Evolutionary conservation across 129 eudicot species (phyloP).

Genomic region (Pulicaria dysenterica): DNA sequence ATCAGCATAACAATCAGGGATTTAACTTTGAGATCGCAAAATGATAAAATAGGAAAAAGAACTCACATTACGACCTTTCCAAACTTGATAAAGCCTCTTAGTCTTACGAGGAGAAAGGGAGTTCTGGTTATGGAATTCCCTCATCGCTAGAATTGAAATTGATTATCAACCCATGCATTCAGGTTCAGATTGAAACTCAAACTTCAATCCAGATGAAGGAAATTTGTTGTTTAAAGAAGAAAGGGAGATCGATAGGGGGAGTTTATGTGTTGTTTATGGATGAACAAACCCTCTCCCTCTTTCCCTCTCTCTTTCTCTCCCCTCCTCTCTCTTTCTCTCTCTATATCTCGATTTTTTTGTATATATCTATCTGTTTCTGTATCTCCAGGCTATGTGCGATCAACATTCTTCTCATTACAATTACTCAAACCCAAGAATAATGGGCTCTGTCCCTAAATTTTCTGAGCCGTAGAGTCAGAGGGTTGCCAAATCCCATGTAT

Average conservation of each 20-base stretch:
- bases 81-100: slow-evolving; percentile 74
- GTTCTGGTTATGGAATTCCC: slow-evolving; percentile 36
- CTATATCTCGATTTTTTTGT: neutral
- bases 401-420: slow-evolving; percentile 16
- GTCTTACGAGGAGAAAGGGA: slow-evolving; percentile 36
- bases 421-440: slow-evolving; percentile 5
- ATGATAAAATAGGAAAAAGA: neutral
- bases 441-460: neutral
- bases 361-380: slow-evolving; percentile 11
- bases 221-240: slow-evolving; percentile 5
- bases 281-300: slow-evolving; percentile 39
- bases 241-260: slow-evolving; percentile 37
- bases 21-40: neutral
- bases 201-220: neutral
- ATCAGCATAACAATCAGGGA: neutral
- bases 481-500: slow-evolving; percentile 17
- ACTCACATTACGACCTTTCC: slow-evolving; percentile 90
- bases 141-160: slow-evolving; percentile 27
- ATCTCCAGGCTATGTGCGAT: slow-evolving; percentile 13
- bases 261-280: slow-evolving; percentile 25
- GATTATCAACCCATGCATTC: slow-evolving; percentile 11
- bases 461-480: slow-evolving; percentile 24
- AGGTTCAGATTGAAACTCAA: slow-evolving; percentile 13
- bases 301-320: slow-evolving; percentile 27
- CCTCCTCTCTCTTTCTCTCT: slow-evolving; percentile 1